A percentile compares a stretch with the other conserved stretches of the same genome.
Evolutionary conservation across 2,329 filamentous ascomycete species (phyloP).

Genomic region (Colletotrichum sublineola): DNA sequence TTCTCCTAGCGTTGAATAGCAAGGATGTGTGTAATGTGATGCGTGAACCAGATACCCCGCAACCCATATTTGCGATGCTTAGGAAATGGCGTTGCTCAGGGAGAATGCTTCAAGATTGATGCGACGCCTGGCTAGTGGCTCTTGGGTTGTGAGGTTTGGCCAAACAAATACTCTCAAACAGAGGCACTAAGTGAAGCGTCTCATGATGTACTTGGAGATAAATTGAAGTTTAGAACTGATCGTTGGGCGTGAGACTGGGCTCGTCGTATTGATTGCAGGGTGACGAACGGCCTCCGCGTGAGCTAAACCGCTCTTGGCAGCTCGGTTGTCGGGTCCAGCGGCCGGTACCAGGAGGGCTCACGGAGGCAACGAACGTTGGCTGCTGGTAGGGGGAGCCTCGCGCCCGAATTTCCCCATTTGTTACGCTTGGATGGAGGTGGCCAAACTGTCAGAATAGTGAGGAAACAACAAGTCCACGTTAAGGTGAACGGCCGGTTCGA

Average conservation of each 20-base stretch:
- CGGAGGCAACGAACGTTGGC: background rate
- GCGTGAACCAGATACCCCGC: background rate
- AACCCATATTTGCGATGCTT: constrained; percentile 10
- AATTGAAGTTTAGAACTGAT: background rate
- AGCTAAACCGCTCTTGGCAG: constrained; percentile 18
- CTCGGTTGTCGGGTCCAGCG: background rate
- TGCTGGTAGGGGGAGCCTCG: background rate
- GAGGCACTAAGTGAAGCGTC: background rate
- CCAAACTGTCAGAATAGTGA: background rate
- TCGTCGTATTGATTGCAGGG: background rate
- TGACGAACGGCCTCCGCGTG: background rate
- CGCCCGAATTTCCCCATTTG: background rate
- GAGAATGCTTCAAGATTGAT: background rate
- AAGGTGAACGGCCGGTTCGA: background rate
- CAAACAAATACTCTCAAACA: background rate
- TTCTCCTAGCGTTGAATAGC: constrained; percentile 61
- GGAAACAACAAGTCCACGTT: background rate
- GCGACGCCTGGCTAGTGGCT: background rate
- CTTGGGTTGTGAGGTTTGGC: constrained; percentile 1
- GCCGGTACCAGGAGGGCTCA: background rate
- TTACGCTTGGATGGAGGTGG: background rate
- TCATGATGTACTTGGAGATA: background rate
- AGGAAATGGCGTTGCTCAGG: background rate
- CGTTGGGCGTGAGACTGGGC: background rate
- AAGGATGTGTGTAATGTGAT: constrained; percentile 59